Evolutionary conservation across 768 basidiomycete genomes (phyloP).

Genomic region (Collybia nuda): DNA sequence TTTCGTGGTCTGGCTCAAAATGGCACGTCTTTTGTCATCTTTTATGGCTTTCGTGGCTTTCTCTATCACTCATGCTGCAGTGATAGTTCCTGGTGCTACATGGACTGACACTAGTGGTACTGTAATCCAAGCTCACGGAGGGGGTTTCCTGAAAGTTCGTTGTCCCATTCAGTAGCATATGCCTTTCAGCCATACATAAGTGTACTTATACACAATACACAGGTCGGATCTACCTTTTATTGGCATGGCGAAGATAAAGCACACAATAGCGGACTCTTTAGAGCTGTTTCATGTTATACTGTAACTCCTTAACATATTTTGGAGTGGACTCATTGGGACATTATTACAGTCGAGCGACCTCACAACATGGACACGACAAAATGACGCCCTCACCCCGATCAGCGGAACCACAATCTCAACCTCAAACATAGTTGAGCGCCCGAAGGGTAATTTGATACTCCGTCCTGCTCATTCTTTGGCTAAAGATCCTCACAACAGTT

Average conservation of each 20-base stretch:
- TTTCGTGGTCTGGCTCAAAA: not conserved
- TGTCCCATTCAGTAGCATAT: too few relatives aligned
- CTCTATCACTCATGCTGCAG: slow-evolving; percentile 27
- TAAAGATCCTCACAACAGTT: slow-evolving; percentile 28
- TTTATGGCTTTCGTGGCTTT: slow-evolving; percentile 6
- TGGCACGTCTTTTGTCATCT: slow-evolving; percentile 7
- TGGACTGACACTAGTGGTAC: slow-evolving; percentile 65
- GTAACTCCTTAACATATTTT: slow-evolving; percentile 23
- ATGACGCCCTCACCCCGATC: slow-evolving; percentile 55
- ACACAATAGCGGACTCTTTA: slow-evolving; percentile 52
- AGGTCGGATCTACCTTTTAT: slow-evolving; percentile 57
- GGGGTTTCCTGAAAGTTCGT: slow-evolving; percentile 53
- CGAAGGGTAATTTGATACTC: slow-evolving; percentile 44
- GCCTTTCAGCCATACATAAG: not conserved
- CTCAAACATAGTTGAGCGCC: slow-evolving; percentile 59
- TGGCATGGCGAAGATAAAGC: slow-evolving; percentile 68
- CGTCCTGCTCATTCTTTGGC: not conserved
- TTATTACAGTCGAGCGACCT: slow-evolving; percentile 46
- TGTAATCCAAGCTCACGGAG: slow-evolving; percentile 64
- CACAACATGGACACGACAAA: slow-evolving; percentile 54
- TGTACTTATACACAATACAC: not conserved
- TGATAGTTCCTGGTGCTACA: slow-evolving; percentile 60
- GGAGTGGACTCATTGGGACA: not conserved
- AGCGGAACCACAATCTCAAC: slow-evolving; percentile 55
- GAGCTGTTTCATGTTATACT: slow-evolving; percentile 58